Base-by-base conservation (phyloP, 306 rosid species). In the Vachellia collinsii region DNA sequence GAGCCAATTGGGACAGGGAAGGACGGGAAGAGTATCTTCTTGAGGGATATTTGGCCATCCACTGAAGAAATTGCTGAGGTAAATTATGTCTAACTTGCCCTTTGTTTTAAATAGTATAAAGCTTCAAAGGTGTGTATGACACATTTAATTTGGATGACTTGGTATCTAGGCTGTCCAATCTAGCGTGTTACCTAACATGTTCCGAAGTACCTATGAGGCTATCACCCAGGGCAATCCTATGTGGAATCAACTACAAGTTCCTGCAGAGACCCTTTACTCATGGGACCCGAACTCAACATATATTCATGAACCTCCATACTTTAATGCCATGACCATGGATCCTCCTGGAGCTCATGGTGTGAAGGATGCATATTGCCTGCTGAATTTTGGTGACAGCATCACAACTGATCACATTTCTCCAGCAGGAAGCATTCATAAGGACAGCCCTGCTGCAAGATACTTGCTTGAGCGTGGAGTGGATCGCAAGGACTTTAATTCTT, bases 341-440 rank as follows among this genome's bases (percentile, higher is more conserved):
- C 97, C 99, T 79, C 99, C 99, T 66, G 99, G 98, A 50, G 79
- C 97, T 46, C 98, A 96, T 81, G 94, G 97, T 50, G 99, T 96
- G 78, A 96, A 93, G 88, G 97, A 93, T 83, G 99, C 99, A 25
- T 96, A 92, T 85, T 96, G 99, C 87, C 85, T 96, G 61, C 86
- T 96, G 80, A 96, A 89, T 74, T 96, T 96, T 80, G 99, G 99
- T 59, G 99, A 96, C 87, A 96, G 99, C 84, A 93, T 96, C 44
- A 96, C 99, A 14, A 96, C 99, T 20, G 99, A 96, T 84, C 99
- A 96, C 88, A 96, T 96, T 87, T 96, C 99, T 74, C 99, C 99
- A 70, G 99, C 99, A 22, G 99, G 99, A 88, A 96, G 81, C 89
- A 96, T 96, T 81, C 85, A 92, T 72, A 96, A 93, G 84, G 99